Percentiles rank a stretch among this genome's conserved stretches.
Evolutionary conservation across 768 basidiomycete species (phyloP).

Genomic region (Leccinellum albellum): DNA sequence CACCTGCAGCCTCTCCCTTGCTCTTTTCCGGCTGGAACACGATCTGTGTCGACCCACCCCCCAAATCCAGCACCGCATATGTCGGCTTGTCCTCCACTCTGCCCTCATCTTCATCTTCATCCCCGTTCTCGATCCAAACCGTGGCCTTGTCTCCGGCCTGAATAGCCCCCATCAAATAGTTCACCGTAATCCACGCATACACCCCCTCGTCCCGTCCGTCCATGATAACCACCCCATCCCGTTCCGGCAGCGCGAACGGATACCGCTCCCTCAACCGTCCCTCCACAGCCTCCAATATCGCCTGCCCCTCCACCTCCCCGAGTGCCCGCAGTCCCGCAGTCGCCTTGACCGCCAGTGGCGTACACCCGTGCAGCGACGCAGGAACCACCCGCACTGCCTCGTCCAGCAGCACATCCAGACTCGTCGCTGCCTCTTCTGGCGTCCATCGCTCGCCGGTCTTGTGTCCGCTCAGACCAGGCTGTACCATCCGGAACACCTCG

Average conservation of each 20-base stretch:
- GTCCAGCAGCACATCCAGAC: constrained; percentile 74
- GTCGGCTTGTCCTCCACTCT: constrained; percentile 33
- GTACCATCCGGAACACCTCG: constrained; percentile 82
- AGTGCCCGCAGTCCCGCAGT: constrained; percentile 84
- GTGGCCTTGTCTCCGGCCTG: constrained; percentile 44
- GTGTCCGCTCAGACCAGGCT: constrained; percentile 73
- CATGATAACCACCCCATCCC: constrained; percentile 81
- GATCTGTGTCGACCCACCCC: constrained; percentile 96
- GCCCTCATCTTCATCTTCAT: background rate
- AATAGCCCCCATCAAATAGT: constrained; percentile 82
- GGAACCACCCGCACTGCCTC: constrained; percentile 82
- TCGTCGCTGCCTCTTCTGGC: constrained; percentile 70
- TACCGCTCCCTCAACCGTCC: constrained; percentile 52
- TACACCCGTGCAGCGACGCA: constrained; percentile 53
- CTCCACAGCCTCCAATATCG: constrained; percentile 75
- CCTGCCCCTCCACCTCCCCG: constrained; percentile 55
- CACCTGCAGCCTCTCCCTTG: constrained; percentile 25
- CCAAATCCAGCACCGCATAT: constrained; percentile 92
- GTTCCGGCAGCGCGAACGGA: constrained; percentile 62
- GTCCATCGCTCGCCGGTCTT: constrained; percentile 17
- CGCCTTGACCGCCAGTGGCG: constrained; percentile 89
- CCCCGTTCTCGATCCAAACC: background rate
- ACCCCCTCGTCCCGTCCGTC: constrained; percentile 95
- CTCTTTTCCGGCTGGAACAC: constrained; percentile 85
- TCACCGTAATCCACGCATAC: constrained; percentile 98